Evolutionary conservation across 306 rosid species (phyloP), one percentile per base, ranked within the genome.

Genomic region (Cicer pinnatifidum): DNA sequence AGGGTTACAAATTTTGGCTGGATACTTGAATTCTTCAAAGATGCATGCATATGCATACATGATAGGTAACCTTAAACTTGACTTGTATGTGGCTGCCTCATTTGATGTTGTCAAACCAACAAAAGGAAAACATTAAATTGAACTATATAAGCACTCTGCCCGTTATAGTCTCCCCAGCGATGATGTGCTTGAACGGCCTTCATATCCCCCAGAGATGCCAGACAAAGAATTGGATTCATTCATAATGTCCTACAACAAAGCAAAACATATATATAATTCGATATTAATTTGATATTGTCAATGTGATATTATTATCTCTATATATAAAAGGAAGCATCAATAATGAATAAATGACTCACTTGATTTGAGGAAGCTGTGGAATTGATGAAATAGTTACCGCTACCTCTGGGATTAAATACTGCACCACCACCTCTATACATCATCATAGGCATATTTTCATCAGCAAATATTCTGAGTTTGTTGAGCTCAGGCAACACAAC

Each of bases 401-500:
- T 16, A 54, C 11, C 13, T 78, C 51, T 65, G 38, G 76, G 59
- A 45, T 65, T 8, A 60, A 52, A 44, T 71, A 35, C 63, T 40
- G 59, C 7, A 35, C 12, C 2, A 23, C 8, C 6, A 33, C 65
- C 38, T 20, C 76, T 53, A 73, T 58, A 76, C 71, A 82, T 51
- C 61, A 73, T 56, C 61, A 71, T 33, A 35, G 82, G 67, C 92
- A 78, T 81, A 81, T 46, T 83, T 6, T 77, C 86, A 43, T 94
- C 89, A 8, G 94, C 91, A 33, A 89, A 64, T 5, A 23, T 63
- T 81, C 92, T 88, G 39, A 91, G 67, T 59, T 88, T 84, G 68
- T 91, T 87, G 43, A 94, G 92, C 78, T 86, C 88, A 2, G 97
- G 96, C 8, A 94, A 76, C 10, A 94, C 86, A 37, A 85, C 80